Evolutionary conservation across 371 early-diverging fungal genomes (phyloP).

Genomic region (Mucor mucedo): DNA sequence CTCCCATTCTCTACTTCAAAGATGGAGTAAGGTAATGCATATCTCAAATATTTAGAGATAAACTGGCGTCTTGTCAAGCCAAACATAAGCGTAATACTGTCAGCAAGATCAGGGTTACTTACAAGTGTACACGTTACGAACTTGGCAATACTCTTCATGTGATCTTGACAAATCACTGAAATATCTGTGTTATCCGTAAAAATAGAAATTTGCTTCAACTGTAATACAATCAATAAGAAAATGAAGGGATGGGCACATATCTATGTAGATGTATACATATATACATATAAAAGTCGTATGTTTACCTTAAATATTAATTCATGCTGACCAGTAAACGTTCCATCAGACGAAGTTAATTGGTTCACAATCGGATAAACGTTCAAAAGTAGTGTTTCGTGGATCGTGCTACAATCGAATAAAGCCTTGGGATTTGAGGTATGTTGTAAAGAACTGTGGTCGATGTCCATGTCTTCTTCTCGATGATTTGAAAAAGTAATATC

Average conservation of each 20-base stretch:
- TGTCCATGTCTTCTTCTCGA: not conserved
- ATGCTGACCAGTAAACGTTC: not conserved
- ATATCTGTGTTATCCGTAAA: not conserved
- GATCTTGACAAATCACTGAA: not conserved
- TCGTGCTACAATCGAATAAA: not conserved
- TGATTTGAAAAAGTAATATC: not conserved
- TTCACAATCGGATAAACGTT: not conserved
- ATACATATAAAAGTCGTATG: not conserved
- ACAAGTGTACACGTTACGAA: not conserved
- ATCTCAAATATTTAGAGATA: not conserved
- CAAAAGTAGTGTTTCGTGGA: not conserved
- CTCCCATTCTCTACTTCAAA: conserved; percentile 1
- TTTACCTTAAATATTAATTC: not conserved
- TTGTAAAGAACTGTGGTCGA: not conserved
- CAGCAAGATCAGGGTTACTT: conserved; percentile 3
- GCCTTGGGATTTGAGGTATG: not conserved
- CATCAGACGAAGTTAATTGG: not conserved
- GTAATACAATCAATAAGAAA: not conserved
- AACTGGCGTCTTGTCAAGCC: not conserved
- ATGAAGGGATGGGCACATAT: not conserved
- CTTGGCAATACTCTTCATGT: not conserved
- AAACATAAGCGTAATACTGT: not conserved
- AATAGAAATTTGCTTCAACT: not conserved
- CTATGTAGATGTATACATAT: too few relatives aligned
- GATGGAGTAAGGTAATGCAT: conserved; percentile 14